Conservation (phyloP, 306 rosid species). For the Ziziphus jujuba region DNA sequence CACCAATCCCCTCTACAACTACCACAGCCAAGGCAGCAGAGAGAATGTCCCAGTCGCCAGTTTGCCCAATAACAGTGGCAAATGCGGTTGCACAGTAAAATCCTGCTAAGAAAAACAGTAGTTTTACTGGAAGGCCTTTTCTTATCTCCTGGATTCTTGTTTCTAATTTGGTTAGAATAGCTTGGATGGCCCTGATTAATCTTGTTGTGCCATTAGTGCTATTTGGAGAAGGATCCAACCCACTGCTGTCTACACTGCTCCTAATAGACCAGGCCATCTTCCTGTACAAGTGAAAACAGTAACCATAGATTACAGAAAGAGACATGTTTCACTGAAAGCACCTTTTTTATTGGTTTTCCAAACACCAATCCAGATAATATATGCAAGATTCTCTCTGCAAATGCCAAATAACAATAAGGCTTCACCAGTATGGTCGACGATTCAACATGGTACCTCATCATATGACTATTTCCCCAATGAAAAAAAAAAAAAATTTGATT, state of each 20-base stretch:
- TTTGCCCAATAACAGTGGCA: constrained; percentile 95
- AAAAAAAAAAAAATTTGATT: too few relatives aligned
- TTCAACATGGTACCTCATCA: background rate
- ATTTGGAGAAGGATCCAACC: constrained; percentile 58
- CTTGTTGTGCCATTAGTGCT: constrained; percentile 65
- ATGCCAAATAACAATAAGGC: background rate
- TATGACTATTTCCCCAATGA: too few relatives aligned
- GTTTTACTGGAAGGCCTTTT: constrained; percentile 71
- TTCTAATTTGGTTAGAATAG: constrained; percentile 56
- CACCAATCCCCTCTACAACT: constrained; percentile 90
- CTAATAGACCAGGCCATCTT: constrained; percentile 54
- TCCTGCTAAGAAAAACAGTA: constrained; percentile 80
- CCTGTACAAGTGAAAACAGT: constrained; percentile 40
- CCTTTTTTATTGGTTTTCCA: background rate
- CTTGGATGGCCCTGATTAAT: constrained; percentile 63
- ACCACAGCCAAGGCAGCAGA: constrained; percentile 88
- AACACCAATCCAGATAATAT: background rate
- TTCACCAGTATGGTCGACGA: background rate
- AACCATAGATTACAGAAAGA: constrained; percentile 4
- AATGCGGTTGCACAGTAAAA: constrained; percentile 94
- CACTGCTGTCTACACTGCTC: constrained; percentile 58
- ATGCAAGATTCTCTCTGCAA: background rate
- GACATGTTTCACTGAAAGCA: background rate
- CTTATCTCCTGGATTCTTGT: constrained; percentile 56
- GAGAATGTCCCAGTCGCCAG: constrained; percentile 97